Base-by-base conservation (phyloP, 106 monocot genomes). In the Alisma plantagoaquatica region DNA sequence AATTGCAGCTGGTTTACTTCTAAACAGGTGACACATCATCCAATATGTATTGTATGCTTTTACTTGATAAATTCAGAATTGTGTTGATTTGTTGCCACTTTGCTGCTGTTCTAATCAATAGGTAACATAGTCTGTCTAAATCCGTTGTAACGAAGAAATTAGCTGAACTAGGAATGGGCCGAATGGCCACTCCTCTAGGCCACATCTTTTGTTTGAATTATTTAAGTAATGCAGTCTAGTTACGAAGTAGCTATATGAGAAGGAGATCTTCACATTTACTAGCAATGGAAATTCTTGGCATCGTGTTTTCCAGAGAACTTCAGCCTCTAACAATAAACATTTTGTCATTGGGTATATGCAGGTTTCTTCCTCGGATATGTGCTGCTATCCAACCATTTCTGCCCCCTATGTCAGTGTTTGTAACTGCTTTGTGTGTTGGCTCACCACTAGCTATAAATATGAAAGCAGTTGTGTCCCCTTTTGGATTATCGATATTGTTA, bases 21-120 rank as follows among this genome's bases (percentile, higher is more conserved):
- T 98, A 48, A 98, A 98, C 70, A 85, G 85, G 98, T 98, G 73
- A n/a, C n/a, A n/a, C n/a, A n/a, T n/a, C n/a, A n/a, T n/a, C n/a
- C n/a, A n/a, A n/a, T n/a, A n/a, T n/a, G n/a, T n/a, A n/a, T n/a
- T n/a, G n/a, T n/a, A n/a, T n/a, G n/a, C n/a, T 14, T 31, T 54
- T 54, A 54, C 18, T 33, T 19, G 1, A 55, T 53, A 46, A 35
- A 4, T 38, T 38, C 35, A 38, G 35, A 38, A 38, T 38, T 38
- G 6, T 7, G 35, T n/a, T n/a, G n/a, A n/a, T n/a, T n/a, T n/a
- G n/a, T n/a, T n/a, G n/a, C n/a, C n/a, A n/a, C n/a, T n/a, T n/a
- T n/a, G n/a, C n/a, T n/a, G n/a, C n/a, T n/a, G n/a, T n/a, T n/a
- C n/a, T n/a, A n/a, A n/a, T n/a, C n/a, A n/a, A n/a, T n/a, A n/a